Evolutionary conservation across 225 moss, liverwort and hornwort genomes (phyloP), one percentile per base, ranked within the genome.

Genomic region (Climacium dendroides): DNA sequence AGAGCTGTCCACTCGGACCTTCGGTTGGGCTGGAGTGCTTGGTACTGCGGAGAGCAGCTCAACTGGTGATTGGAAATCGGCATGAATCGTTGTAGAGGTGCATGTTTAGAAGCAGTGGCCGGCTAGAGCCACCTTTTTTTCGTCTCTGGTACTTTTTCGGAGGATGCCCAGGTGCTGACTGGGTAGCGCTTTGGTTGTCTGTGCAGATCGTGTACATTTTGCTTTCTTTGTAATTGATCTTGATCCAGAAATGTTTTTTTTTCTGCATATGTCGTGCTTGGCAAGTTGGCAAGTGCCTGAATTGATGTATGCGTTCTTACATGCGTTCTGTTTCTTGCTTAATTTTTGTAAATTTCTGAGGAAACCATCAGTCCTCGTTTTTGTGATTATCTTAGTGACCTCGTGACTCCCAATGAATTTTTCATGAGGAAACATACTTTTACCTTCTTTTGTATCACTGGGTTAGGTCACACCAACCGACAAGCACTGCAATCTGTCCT

Each of bases 191-290:
- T 76, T 34, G n/a, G n/a, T 20, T 39, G 45, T 74, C 39, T 13
- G 41, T 84, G 74, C 37, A 82, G 47, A 62, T 53, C 60, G 43
- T 90, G 82, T 87, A 85, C 86, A 88, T 88, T 90, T 82, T 88
- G 60, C 81, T 52, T 25, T n/a, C 71, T 50, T 85, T 70, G 47
- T 26, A 82, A 81, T 41, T 43, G 39, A 81, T 77, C 55, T 54
- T 54, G 54, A 50, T 61, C 22, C 50, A 70, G 62, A 85, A 41
- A 30, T 83, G 34, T 63, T 54, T 78, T 24, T 78, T 24, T 48
- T 41, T 55, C 60, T 75, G 37, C 30, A 52, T 29, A 37, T 26
- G 19, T 76, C 10, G 39, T 64, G 64, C 37, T 15, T 24, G 58
- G 71, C 39, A 32, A 35, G 19, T 70, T 26, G 25, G 25, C 9